Conservation (phyloP, 148 eudicot genomes). For the Gaultheria prostrata region DNA sequence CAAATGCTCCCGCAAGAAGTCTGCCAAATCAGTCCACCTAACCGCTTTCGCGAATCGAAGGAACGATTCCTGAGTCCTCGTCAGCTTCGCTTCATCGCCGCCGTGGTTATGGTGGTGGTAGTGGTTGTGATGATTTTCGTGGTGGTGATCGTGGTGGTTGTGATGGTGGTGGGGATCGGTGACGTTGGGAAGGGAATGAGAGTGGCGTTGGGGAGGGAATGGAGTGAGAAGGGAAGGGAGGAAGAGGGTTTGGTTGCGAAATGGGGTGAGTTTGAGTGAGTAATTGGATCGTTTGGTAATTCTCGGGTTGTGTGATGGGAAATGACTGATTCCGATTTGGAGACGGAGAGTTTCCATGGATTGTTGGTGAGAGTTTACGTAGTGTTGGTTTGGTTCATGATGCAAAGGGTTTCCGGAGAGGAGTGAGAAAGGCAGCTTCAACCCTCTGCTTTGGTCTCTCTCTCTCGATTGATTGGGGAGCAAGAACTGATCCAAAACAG, state of each 20-base stretch:
- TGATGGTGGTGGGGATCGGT: constrained; percentile 28
- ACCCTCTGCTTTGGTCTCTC: not conserved
- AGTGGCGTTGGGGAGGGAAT: constrained; percentile 11
- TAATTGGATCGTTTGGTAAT: not conserved
- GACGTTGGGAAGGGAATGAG: constrained; percentile 27
- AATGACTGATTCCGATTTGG: not conserved
- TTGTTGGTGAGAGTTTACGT: not conserved
- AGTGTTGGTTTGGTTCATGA: not conserved
- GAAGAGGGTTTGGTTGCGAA: constrained; percentile 13
- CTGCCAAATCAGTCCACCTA: constrained; percentile 71
- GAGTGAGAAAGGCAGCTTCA: not conserved
- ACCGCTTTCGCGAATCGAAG: constrained; percentile 55
- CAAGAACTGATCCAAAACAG: not conserved
- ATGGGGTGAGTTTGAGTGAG: constrained; percentile 12
- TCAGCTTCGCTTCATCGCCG: constrained; percentile 29
- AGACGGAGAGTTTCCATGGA: constrained; percentile 43
- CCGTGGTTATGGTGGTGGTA: constrained; percentile 23
- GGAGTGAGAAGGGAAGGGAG: constrained; percentile 11
- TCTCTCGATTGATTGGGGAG: not conserved
- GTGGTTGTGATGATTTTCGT: constrained; percentile 30
- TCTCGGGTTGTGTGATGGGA: constrained; percentile 15
- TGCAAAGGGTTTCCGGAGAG: not conserved
- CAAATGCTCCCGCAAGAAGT: constrained; percentile 75
- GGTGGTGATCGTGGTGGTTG: constrained; percentile 21
- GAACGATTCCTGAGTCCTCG: constrained; percentile 51